Conservation (phyloP, 495 filamentous ascomycete species). For the Geopyxis carbonaria region DNA sequence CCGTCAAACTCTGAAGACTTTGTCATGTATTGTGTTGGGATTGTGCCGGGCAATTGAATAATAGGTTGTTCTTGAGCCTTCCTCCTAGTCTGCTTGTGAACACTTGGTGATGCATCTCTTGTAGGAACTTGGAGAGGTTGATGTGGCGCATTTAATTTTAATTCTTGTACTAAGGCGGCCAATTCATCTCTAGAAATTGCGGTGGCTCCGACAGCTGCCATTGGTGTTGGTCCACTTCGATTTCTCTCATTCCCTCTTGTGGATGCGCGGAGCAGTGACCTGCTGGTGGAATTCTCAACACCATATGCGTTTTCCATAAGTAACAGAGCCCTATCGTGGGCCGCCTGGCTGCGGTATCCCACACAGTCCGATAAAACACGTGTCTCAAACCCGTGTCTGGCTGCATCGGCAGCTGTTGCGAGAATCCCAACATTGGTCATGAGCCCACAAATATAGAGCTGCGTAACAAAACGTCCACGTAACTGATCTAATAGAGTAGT, state of each 20-base stretch:
- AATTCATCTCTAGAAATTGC: constrained; percentile 22
- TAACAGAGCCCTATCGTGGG: constrained; percentile 58
- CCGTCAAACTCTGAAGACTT: no score
- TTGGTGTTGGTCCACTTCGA: constrained; percentile 29
- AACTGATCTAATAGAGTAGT: constrained; percentile 52
- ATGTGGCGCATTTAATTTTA: no score
- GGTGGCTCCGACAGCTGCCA: constrained; percentile 29
- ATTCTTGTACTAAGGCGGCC: no score
- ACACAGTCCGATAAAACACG: constrained; percentile 80
- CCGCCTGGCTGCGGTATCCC: constrained; percentile 54
- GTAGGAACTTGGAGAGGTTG: no score
- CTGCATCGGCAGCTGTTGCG: constrained; percentile 83
- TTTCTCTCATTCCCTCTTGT: constrained; percentile 11
- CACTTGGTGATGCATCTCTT: no score
- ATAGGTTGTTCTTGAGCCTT: no score
- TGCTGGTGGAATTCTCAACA: constrained; percentile 29
- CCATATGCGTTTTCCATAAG: constrained; percentile 49
- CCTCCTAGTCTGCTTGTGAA: no score
- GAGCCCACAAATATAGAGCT: constrained; percentile 84
- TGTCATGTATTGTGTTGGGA: no score
- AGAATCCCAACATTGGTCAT: constrained; percentile 78
- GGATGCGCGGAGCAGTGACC: constrained; percentile 11
- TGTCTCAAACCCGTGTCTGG: constrained; percentile 66
- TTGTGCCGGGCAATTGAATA: no score
- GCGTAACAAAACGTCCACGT: constrained; percentile 63